Conservation (phyloP, 495 filamentous ascomycete genomes). For the Annulohypoxylon stygium region DNA sequence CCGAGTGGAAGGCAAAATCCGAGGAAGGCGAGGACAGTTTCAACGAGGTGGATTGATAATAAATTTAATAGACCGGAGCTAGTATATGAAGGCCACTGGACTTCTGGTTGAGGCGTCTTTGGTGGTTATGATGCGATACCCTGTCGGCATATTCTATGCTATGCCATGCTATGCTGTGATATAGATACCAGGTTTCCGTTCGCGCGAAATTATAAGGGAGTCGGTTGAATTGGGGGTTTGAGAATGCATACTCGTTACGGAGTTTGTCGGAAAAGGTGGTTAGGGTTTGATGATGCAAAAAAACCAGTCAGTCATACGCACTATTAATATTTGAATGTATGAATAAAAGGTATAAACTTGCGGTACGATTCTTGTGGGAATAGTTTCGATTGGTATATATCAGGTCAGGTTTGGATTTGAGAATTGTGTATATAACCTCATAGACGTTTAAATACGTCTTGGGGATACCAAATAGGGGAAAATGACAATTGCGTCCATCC, state of each 20-base stretch:
- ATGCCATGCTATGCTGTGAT: constrained; percentile 14
- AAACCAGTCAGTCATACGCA: constrained; percentile 3
- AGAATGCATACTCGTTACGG: constrained; percentile 34
- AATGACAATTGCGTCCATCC: neutral
- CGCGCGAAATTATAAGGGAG: constrained; percentile 9
- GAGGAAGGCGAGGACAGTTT: constrained; percentile 53
- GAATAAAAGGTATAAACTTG: constrained; percentile 3
- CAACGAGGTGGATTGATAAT: constrained; percentile 48
- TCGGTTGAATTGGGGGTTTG: constrained; percentile 27
- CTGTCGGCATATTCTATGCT: neutral
- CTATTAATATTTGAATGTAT: constrained; percentile 19
- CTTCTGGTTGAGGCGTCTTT: constrained; percentile 33
- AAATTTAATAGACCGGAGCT: constrained; percentile 15
- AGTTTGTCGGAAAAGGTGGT: constrained; percentile 8
- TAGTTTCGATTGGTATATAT: neutral
- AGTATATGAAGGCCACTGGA: constrained; percentile 16
- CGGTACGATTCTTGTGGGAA: neutral
- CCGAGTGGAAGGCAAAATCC: constrained; percentile 58
- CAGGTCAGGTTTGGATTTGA: neutral
- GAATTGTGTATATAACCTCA: neutral
- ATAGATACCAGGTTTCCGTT: constrained; percentile 35
- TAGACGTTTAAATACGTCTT: too few relatives aligned
- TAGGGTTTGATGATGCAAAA: constrained; percentile 6
- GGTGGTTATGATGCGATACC: constrained; percentile 29
- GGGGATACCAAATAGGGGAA: too few relatives aligned